Conservation (phyloP, 495 filamentous ascomycete genomes). For the Daldinia caldariorum region DNA sequence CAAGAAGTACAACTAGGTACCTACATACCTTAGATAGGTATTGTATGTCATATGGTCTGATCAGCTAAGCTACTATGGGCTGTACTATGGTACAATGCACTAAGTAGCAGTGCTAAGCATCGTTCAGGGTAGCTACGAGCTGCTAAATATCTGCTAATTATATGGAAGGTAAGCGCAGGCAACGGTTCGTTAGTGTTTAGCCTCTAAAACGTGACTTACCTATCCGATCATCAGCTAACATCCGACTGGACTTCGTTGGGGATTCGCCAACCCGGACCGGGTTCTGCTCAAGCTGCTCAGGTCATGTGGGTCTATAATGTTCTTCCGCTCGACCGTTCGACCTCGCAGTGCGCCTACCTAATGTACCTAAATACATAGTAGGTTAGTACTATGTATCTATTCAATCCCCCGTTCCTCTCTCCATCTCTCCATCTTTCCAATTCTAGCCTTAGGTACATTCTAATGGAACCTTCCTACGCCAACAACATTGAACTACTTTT, state of each 20-base stretch:
- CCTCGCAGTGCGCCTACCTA: slow-evolving; percentile 26
- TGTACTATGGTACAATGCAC: too few relatives aligned
- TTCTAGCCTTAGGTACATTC: slow-evolving; percentile 32
- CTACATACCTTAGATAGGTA: too few relatives aligned
- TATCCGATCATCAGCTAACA: slow-evolving; percentile 26
- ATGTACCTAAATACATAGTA: too few relatives aligned
- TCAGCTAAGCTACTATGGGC: too few relatives aligned
- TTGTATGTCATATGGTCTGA: too few relatives aligned
- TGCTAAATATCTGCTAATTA: too few relatives aligned
- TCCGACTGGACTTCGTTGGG: slow-evolving; percentile 33
- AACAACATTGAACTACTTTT: neutral
- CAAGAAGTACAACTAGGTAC: too few relatives aligned
- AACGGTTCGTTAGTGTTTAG: slow-evolving; percentile 10
- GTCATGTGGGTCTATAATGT: slow-evolving; percentile 37
- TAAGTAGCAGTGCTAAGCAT: too few relatives aligned
- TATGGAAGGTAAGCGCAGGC: neutral
- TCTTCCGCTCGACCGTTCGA: slow-evolving; percentile 49
- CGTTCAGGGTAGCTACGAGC: too few relatives aligned
- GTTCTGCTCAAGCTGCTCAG: slow-evolving; percentile 15
- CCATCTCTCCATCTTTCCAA: slow-evolving; percentile 13
- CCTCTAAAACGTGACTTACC: slow-evolving; percentile 34
- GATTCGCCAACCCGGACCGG: slow-evolving; percentile 40
- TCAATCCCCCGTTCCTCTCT: slow-evolving; percentile 12
- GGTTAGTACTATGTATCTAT: too few relatives aligned
- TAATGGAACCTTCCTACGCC: slow-evolving; percentile 22